Evolutionary conservation across 2,329 filamentous ascomycete species (phyloP).

Genomic region (Fusarium mangiferae): DNA sequence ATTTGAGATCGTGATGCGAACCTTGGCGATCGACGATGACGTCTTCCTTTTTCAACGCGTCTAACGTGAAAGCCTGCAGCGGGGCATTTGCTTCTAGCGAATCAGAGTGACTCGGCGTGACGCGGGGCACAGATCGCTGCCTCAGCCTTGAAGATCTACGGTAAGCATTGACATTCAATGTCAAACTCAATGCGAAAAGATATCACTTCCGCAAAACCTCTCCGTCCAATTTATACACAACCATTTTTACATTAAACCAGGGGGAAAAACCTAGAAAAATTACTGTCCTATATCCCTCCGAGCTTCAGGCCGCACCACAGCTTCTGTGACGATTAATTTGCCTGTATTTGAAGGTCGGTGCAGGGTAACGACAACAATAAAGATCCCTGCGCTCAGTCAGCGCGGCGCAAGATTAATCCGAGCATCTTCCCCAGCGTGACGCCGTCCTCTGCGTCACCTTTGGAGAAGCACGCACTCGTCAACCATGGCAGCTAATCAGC

Average conservation of each 20-base stretch:
- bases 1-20: constrained; percentile 1
- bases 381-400: too few relatives aligned
- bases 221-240: accelerated
- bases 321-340: accelerated
- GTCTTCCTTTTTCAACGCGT: constrained; percentile 3
- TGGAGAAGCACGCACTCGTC: too few relatives aligned
- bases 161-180: too few relatives aligned
- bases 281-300: accelerated
- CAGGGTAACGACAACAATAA: neutral
- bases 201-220: too few relatives aligned
- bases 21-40: constrained; percentile 5
- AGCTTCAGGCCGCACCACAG: accelerated
- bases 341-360: accelerated
- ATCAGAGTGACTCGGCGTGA: neutral
- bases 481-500: neutral
- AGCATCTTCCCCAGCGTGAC: neutral
- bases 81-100: neutral
- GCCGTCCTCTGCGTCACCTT: accelerated
- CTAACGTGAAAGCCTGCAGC: neutral
- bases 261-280: accelerated
- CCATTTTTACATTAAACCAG: accelerated
- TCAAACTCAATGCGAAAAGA: too few relatives aligned
- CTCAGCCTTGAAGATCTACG: neutral
- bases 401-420: neutral
- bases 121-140: neutral